Evolutionary conservation across 1,139 yeast genomes (phyloP), one percentile per base, ranked within the genome.

Genomic region (Lodderomyces theae): DNA sequence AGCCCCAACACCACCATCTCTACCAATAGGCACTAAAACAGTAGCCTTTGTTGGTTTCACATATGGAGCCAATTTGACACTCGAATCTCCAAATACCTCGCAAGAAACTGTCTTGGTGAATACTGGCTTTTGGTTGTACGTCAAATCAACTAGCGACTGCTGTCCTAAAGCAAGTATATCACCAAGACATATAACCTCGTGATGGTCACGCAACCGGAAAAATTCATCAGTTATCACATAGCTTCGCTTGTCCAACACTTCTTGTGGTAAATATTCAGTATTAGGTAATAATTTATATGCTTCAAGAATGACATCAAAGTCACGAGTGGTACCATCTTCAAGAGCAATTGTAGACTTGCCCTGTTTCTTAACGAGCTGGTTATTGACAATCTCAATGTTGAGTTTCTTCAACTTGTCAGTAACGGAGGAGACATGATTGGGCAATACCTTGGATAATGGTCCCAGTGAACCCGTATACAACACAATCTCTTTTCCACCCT

Each of bases 1-100:
- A 7, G 52, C 37, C 12, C 70, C 72, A 37, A 67, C 65, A 18
- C 74, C 74, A 17, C 70, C 70, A 2, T 53, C 47, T 45, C 54
- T 58, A 4, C 70, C 63, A 37, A 68, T 56, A 10, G 74, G 73
- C 10, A 66, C 58, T 1, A 64, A 11, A 10, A 53, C 38, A 1
- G 51, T 50, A 5, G 35, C 31, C n/a, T 37, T 38, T 4, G 45
- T 40, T 5, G 48, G 30, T 7, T 35, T 39, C 19, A 41, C 42
- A 38, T 53, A 57, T 5, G 52, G 38, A 31, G 46, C 50, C 18
- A 54, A 46, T 4, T 34, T 38, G 4, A 48, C 38, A 12, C 43
- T 33, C 10, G 45, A 37, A 21, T 39, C 40, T 6, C 48, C 54
- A 35, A 56, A 54, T 5, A 61, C 46, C 34, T 49, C 52, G 26